phyloP scores from a whole-genome alignment of 2,329 filamentous ascomycete species.

The Esteya vermicola region DNA sequence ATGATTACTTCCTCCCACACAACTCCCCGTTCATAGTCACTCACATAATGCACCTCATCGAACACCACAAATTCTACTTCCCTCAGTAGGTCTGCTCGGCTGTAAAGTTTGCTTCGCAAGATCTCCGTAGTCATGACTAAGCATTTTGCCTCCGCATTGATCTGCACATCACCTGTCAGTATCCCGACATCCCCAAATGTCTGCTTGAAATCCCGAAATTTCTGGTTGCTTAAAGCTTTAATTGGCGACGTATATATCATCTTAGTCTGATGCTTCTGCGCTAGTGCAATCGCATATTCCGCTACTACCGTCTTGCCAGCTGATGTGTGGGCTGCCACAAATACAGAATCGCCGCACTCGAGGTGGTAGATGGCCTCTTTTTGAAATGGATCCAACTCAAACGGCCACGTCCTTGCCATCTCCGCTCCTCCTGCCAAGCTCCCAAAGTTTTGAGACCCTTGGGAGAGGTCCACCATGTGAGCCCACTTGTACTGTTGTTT shows the following conservation, averaged over 20 bases:
- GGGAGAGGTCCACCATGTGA: constrained; percentile 93
- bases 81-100: constrained; percentile 86
- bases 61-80: constrained; percentile 99
- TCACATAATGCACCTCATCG: constrained; percentile 97
- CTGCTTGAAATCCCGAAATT: constrained; percentile 86
- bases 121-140: constrained; percentile 99
- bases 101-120: constrained; percentile 92
- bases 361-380: constrained; percentile 98
- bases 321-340: constrained; percentile 94
- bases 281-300: constrained; percentile 92
- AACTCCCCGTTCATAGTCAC: constrained; percentile 87
- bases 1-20: constrained; percentile 99
- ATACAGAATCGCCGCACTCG: constrained; percentile 91
- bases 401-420: constrained; percentile 93
- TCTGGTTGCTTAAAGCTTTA: constrained; percentile 96
- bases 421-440: constrained; percentile 68
- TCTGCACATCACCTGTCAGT: constrained; percentile 92
- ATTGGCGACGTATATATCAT: constrained; percentile 98
- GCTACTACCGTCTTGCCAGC: constrained; percentile 97
- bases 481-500: constrained; percentile 83
- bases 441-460: constrained; percentile 83
- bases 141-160: constrained; percentile 92
- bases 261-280: constrained; percentile 98
- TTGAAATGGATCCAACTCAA: constrained; percentile 94
- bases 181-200: constrained; percentile 95